Evolutionary conservation across 208 protist species (phyloP).

Genomic region (Trypanosoma brucei): DNA sequence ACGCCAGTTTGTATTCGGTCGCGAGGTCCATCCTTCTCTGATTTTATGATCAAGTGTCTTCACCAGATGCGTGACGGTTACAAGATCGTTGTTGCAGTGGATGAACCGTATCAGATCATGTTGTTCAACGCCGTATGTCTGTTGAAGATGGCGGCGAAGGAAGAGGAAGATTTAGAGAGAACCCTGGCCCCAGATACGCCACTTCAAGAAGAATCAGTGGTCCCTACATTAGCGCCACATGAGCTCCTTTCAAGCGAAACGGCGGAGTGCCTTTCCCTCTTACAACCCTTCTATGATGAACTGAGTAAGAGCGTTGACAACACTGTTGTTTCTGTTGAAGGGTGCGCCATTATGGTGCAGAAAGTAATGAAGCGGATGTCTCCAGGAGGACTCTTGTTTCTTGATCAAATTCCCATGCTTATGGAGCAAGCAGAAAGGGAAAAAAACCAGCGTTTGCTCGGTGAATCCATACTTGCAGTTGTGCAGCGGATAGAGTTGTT

Average conservation of each 20-base stretch:
- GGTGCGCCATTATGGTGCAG: constrained; percentile 10
- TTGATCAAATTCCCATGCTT: constrained; percentile 22
- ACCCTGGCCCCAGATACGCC: not conserved
- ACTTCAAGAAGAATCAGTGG: not conserved
- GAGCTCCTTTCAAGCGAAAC: constrained; percentile 11
- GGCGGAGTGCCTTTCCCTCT: constrained; percentile 6
- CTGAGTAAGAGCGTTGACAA: constrained; percentile 12
- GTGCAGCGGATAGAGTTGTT: constrained; percentile 47
- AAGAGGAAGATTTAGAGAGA: not conserved
- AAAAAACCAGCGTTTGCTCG: constrained; percentile 18
- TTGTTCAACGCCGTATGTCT: constrained; percentile 21
- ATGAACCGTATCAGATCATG: constrained; percentile 15
- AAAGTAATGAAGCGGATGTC: constrained; percentile 14
- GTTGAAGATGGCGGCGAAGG: constrained; percentile 2
- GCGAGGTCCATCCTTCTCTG: constrained; percentile 4
- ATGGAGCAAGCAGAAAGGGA: constrained; percentile 14
- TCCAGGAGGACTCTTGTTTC: constrained; percentile 26
- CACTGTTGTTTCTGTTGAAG: constrained; percentile 10
- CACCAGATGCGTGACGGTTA: constrained; percentile 9
- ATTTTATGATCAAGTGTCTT: constrained; percentile 14
- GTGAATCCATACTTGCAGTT: constrained; percentile 16
- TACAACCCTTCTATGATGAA: constrained; percentile 19
- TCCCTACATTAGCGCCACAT: not conserved
- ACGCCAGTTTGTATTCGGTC: constrained; percentile 17
- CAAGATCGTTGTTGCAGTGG: constrained; percentile 9